Evolutionary conservation across 257 asterid genomes (phyloP), one percentile per base, ranked within the genome.

Genomic region (Lithospermum erythrorhizon): DNA sequence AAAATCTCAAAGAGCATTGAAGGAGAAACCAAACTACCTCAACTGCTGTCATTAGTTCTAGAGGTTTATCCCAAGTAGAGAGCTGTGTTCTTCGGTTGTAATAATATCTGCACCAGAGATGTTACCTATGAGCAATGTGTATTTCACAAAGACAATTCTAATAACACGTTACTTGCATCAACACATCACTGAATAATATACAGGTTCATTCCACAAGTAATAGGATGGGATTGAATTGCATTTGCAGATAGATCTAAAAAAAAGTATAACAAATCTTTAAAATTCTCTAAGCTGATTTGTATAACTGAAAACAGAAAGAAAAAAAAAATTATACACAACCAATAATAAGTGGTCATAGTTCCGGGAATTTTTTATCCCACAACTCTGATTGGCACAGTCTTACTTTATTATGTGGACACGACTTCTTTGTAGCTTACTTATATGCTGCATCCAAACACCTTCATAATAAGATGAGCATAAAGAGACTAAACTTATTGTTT

Each of bases 61-160:
- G 53, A 58, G 98, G 98, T 81, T 86, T 93, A 73, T 84, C 95
- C 98, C 98, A 93, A 35, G 78, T 68, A 59, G 97, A 93, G 67
- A 82, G 53, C 73, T 51, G 72, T 68, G 95, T 84, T 79, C 72
- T 70, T 73, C 72, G 81, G 82, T 85, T 89, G 84, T 89, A 84
- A 71, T 84, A 91, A 64, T 62, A 91, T 67, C 98, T 91, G 78
- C 69, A 68, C 6, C 72, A 69, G 4, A 65, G 29, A 67, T 22
- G 65, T 37, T 62, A 29, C 48, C 2, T 21, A 54, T 32, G 32
- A 61, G 21, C 29, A 27, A 63, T 23, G 59, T 55, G 30, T 54
- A 57, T 55, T 41, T 41, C 15, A 58, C 29, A 29, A 53, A 27
- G 45, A 68, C 23, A 63, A 19, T 52, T 64, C 35, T 45, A 57